Percentiles rank a stretch among this genome's conserved stretches.
Conservation (phyloP, 2,329 filamentous ascomycete species). For the Colletotrichum noveboracense region DNA sequence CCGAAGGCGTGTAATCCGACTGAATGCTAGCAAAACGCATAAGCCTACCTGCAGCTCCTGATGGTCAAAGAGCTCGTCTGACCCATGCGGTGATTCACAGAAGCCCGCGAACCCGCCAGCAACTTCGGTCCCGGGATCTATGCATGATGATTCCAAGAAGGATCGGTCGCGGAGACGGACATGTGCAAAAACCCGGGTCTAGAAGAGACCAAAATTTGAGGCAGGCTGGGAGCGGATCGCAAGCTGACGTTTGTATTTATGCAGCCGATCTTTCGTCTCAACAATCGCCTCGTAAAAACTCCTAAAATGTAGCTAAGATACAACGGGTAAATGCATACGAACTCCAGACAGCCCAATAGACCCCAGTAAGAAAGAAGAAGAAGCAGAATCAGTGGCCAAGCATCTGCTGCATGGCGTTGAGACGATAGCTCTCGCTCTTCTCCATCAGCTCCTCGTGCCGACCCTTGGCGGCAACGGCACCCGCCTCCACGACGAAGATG, state of each 20-base stretch:
- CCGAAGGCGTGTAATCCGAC: not conserved
- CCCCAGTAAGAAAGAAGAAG: not conserved
- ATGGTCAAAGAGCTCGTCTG: constrained; percentile 12
- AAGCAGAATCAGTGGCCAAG: constrained; percentile 26
- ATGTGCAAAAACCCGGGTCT: not conserved
- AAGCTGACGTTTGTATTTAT: not conserved
- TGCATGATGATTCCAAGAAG: not conserved
- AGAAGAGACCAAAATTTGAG: not conserved
- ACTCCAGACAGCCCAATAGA: not conserved
- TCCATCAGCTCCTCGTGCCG: constrained; percentile 59
- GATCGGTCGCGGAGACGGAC: not conserved
- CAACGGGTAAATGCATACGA: not conserved
- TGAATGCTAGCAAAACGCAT: not conserved
- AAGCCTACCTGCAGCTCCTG: not conserved
- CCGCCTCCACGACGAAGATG: constrained; percentile 56
- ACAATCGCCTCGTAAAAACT: not conserved
- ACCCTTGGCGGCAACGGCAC: constrained; percentile 56
- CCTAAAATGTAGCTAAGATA: not conserved
- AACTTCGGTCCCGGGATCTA: not conserved
- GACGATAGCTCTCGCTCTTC: constrained; percentile 56
- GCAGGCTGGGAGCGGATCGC: not conserved
- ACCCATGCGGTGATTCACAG: not conserved
- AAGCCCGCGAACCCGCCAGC: constrained; percentile 3
- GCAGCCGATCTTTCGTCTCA: not conserved
- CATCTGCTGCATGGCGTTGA: constrained; percentile 59